Evolutionary conservation across 2,329 filamentous ascomycete species (phyloP), one percentile per base, ranked within the genome.

Genomic region (Aspergillus fumigatus): DNA sequence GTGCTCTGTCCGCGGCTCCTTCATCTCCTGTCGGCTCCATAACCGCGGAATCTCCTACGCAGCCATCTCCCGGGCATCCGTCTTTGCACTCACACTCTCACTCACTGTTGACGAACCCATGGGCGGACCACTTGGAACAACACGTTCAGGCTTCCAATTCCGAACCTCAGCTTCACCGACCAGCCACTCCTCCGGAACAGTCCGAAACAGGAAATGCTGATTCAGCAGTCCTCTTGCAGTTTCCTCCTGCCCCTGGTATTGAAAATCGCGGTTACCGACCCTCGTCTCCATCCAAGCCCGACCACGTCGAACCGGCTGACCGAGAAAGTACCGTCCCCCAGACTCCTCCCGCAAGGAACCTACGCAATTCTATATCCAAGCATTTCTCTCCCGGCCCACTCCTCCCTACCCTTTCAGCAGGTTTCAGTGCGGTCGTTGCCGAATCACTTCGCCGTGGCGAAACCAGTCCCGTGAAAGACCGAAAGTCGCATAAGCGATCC

Each of bases 401-500:
- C 4, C 79, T 85, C 1, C 81, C 82, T 29, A 84, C 86, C 0
- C 75, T 88, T 1, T 85, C 82, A 2, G 81, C 80, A 1, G 82
- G 81, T 0, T 75, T 89, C 17, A 84, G 79, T 66, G 85, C 82
- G 1, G 82, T 88, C 50, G 84, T 88, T 5, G 85, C 85, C 8
- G 85, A 88, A 60, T 81, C 84, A 23, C 75, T 88, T 26, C 80
- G 84, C n/a, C 80, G 83, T 17, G 82, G 83, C 14, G 76, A 82
- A 57, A 78, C 77, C 8, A 74, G 71, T 23, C 68, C 75, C 19
- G 61, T 63, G 21, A 72, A 69, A 53, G 67, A 70, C 38, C 70
- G 73, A 25, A 65, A 63, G 48, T 62, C 58, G 5, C 58, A 60
- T 49, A 66, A 67, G 9, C 65, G 62, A 53, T 54, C 59, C 6